phyloP scores from a whole-genome alignment of 2,329 filamentous ascomycete genomes.

The Alternaria hordeiaustralica region DNA sequence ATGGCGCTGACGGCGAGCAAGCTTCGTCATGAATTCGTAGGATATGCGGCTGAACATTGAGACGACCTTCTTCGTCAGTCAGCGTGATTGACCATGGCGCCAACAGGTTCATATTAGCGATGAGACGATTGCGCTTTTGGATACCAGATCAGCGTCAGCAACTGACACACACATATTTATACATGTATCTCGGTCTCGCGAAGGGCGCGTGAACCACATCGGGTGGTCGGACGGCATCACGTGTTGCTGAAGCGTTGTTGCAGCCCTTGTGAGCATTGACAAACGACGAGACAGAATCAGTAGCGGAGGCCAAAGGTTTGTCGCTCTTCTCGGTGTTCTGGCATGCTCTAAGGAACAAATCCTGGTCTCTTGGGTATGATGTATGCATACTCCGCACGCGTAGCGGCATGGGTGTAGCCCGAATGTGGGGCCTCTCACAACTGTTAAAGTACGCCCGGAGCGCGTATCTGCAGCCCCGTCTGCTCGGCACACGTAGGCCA shows the following conservation, averaged over 20 bases:
- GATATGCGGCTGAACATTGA: too few relatives aligned
- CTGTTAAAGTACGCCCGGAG: neutral
- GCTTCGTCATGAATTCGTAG: neutral
- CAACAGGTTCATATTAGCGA: neutral
- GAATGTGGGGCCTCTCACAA: neutral
- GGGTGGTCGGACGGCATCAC: neutral
- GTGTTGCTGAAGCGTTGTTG: neutral
- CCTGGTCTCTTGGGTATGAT: neutral
- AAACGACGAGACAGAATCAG: neutral
- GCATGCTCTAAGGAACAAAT: neutral
- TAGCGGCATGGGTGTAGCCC: neutral
- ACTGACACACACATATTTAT: neutral
- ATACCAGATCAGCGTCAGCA: accelerated
- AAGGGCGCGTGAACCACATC: too few relatives aligned
- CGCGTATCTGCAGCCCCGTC: neutral
- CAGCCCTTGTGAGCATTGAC: neutral
- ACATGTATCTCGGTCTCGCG: too few relatives aligned
- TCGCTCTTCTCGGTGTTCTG: neutral
- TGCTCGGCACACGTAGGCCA: too few relatives aligned
- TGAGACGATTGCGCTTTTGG: neutral
- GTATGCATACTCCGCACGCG: neutral
- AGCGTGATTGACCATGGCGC: neutral
- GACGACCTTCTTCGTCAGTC: too few relatives aligned
- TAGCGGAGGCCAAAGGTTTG: neutral
- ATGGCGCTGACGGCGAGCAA: too few relatives aligned